Evolutionary conservation across 1,284 basidiomycete species (phyloP).

Genomic region (Fomes fomentarius): DNA sequence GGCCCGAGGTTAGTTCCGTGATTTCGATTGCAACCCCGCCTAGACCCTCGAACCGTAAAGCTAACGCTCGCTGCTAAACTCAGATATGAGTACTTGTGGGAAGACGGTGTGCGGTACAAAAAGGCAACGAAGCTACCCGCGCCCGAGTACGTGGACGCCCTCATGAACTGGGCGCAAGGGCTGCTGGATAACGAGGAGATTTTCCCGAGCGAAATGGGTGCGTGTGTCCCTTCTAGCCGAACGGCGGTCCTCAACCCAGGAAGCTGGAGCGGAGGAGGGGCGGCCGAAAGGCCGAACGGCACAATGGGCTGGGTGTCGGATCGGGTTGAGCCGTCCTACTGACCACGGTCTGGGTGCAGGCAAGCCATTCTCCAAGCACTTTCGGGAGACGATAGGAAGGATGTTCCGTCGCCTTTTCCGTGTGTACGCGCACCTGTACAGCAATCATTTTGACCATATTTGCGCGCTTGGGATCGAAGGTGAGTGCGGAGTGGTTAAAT

Average conservation of each 20-base stretch:
- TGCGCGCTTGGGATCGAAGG: conserved; percentile 98
- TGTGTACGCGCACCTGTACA: conserved; percentile 98
- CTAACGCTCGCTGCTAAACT: not conserved
- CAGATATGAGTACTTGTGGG: conserved; percentile 99
- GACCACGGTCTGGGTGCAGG: conserved; percentile 49
- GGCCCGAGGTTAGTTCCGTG: conserved; percentile 78
- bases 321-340: not conserved
- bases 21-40: not conserved
- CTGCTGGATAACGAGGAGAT: conserved; percentile 91
- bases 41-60: not conserved
- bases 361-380: conserved; percentile 90
- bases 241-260: not conserved
- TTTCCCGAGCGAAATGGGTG: conserved; percentile 96
- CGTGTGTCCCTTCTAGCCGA: conserved; percentile 11
- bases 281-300: not conserved
- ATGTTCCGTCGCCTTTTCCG: conserved; percentile 94
- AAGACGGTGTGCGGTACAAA: conserved; percentile 91
- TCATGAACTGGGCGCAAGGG: conserved; percentile 99
- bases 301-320: not conserved
- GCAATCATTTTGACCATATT: conserved; percentile 99
- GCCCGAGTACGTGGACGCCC: conserved; percentile 95
- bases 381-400: conserved; percentile 89
- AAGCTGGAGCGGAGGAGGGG: not conserved
- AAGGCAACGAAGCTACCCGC: conserved; percentile 93
- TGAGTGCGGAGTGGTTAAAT: conserved; percentile 44